These are phyloP conservation scores for Trichaptum fuscoviolaceum DNA, from an alignment of 768 basidiomycete genomes.

Conservation along the genomic window DNA sequence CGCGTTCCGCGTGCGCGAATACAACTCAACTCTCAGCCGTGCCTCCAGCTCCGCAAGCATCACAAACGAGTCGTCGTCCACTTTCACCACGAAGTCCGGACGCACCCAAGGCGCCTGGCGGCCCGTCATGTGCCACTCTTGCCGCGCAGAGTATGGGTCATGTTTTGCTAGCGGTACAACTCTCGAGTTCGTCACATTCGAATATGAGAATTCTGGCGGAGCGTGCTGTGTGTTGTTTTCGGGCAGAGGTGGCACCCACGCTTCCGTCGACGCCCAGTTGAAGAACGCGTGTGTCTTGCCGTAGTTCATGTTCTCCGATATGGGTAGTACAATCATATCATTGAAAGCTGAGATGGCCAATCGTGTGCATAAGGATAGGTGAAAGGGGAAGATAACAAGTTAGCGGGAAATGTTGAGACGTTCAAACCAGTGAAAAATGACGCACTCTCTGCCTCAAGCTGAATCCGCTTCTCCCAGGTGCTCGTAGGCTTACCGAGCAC, in stretches of 20 bases:
- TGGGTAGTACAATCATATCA: conserved; percentile 80
- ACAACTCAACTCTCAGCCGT: conserved; percentile 74
- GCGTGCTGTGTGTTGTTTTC: conserved; percentile 32
- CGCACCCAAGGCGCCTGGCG: conserved; percentile 63
- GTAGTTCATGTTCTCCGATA: conserved; percentile 91
- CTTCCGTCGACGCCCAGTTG: conserved; percentile 86
- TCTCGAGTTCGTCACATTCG: conserved; percentile 41
- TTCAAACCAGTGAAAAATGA: conserved; percentile 15
- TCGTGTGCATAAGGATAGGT: neutral
- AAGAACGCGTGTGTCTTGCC: conserved; percentile 93
- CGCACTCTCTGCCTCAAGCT: conserved; percentile 88
- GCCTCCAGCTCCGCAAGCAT: conserved; percentile 93
- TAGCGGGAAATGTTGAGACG: neutral
- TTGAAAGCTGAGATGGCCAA: conserved; percentile 55
- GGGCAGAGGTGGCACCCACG: conserved; percentile 84
- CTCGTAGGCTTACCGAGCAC: conserved; percentile 80
- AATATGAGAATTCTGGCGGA: conserved; percentile 60
- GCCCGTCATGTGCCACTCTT: conserved; percentile 33
- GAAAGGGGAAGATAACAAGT: conserved; percentile 3
- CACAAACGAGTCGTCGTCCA: conserved; percentile 93
- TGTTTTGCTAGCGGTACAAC: conserved; percentile 65
- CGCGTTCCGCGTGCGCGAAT: conserved; percentile 36
- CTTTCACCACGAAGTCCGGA: conserved; percentile 90
- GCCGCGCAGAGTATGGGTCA: conserved; percentile 57
- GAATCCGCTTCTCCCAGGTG: conserved; percentile 73